These are phyloP conservation scores for Hibiscus mutabilis DNA, from an alignment of 345 rosid genomes.

Conservation along the genomic window DNA sequence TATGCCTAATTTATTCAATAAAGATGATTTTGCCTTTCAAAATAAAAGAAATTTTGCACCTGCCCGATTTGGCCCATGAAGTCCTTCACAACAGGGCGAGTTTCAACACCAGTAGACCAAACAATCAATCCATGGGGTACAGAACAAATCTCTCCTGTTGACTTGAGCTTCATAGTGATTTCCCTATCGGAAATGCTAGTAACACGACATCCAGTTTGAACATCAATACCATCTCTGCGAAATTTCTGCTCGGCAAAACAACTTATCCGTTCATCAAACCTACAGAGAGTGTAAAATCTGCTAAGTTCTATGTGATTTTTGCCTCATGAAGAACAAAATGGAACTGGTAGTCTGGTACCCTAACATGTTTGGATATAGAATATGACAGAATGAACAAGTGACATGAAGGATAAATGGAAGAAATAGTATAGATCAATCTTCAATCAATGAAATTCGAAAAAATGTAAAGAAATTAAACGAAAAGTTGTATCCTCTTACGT, in stretches of 20 bases:
- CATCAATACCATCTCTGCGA: constrained; percentile 71
- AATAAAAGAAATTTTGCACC: constrained; percentile 25
- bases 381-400: neutral
- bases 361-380: neutral
- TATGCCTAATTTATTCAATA: neutral
- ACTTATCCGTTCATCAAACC: constrained; percentile 91
- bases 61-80: constrained; percentile 91
- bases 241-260: constrained; percentile 83
- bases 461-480: no score
- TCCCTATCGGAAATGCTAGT: constrained; percentile 64
- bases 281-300: constrained; percentile 17
- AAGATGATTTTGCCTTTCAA: neutral
- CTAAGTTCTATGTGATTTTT: neutral
- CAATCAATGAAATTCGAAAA: neutral
- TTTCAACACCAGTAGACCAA: constrained; percentile 89
- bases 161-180: constrained; percentile 56
- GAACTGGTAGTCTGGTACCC: no score
- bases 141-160: constrained; percentile 47
- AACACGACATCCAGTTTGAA: constrained; percentile 81
- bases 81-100: constrained; percentile 72
- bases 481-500: constrained; percentile 36
- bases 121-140: constrained; percentile 82
- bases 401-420: no score
- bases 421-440: neutral
- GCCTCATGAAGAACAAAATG: neutral